Evolutionary conservation across 257 asterid genomes (phyloP).

Genomic region (Gentiana macrophylla): DNA sequence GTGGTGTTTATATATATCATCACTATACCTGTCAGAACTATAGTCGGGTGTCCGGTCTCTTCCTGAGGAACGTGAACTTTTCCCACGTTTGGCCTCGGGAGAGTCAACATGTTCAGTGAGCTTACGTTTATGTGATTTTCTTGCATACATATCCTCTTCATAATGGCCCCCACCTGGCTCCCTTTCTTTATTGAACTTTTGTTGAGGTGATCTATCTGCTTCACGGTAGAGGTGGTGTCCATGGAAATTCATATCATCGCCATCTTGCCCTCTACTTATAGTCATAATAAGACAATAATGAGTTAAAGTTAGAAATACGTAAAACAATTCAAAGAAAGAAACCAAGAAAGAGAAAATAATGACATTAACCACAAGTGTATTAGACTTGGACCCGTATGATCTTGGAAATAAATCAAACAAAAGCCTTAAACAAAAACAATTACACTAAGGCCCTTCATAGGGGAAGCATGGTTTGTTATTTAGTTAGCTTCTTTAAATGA

Average conservation of each 20-base stretch:
- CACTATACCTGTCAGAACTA: slow-evolving; percentile 36
- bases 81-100: slow-evolving; percentile 35
- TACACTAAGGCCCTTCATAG: background rate
- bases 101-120: slow-evolving; percentile 21
- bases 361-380: no score
- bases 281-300: slow-evolving; percentile 2
- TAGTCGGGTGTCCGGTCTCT: slow-evolving; percentile 35
- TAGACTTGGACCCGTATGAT: no score
- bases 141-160: slow-evolving; percentile 39
- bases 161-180: slow-evolving; percentile 36
- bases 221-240: slow-evolving; percentile 16
- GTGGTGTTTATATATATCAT: slow-evolving; percentile 32
- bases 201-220: slow-evolving; percentile 24
- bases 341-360: background rate
- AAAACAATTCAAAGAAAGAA: background rate
- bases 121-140: slow-evolving; percentile 27
- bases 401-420: no score
- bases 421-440: background rate
- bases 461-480: background rate
- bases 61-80: slow-evolving; percentile 30
- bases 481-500: no score
- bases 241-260: slow-evolving; percentile 21
- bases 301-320: background rate
- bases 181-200: slow-evolving; percentile 22
- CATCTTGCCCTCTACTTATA: slow-evolving; percentile 34